Conservation (phyloP, 768 basidiomycete species). For the Piloderma croceum region DNA sequence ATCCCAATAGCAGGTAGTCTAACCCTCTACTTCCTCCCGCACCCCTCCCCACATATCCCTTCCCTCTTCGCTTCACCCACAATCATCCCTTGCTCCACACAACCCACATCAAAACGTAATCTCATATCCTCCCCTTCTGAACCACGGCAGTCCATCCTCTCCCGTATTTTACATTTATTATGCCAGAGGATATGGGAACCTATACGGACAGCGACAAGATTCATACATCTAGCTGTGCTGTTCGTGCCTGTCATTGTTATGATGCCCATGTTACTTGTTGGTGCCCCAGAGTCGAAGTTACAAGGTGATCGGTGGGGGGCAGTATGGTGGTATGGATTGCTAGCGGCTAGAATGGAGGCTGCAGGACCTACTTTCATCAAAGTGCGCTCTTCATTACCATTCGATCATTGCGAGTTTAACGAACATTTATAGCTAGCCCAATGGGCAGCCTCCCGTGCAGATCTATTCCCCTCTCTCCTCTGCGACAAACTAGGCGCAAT, state of each 20-base stretch:
- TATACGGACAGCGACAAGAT: constrained; percentile 73
- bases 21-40: constrained; percentile 42
- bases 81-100: constrained; percentile 38
- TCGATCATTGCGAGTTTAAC: constrained; percentile 7
- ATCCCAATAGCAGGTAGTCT: constrained; percentile 54
- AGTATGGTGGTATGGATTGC: constrained; percentile 93
- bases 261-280: constrained; percentile 78
- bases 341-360: constrained; percentile 85
- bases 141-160: constrained; percentile 40
- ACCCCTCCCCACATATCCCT: constrained; percentile 37
- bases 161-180: constrained; percentile 43
- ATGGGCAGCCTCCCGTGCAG: constrained; percentile 95
- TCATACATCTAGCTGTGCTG: constrained; percentile 73
- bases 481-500: constrained; percentile 81
- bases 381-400: constrained; percentile 37
- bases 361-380: constrained; percentile 98
- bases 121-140: constrained; percentile 71
- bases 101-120: constrained; percentile 9
- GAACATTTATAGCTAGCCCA: constrained; percentile 68
- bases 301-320: constrained; percentile 87
- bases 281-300: constrained; percentile 45
- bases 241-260: constrained; percentile 85
- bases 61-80: constrained; percentile 46
- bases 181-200: constrained; percentile 74
- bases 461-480: constrained; percentile 83